Conservation (phyloP, 345 rosid species). For the Populus davidiana region DNA sequence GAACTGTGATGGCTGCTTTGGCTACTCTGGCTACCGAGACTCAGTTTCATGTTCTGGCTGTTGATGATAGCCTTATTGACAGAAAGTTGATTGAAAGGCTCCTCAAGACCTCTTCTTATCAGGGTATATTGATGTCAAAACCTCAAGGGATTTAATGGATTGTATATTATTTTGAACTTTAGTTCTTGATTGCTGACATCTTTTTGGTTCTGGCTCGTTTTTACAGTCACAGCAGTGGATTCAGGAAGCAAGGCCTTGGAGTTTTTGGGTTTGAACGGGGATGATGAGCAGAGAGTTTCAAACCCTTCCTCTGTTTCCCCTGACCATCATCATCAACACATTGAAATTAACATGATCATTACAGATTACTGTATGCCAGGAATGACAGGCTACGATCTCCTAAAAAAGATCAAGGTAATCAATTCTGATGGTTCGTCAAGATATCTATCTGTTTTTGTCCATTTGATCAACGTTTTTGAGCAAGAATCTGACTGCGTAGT, state of each 20-base stretch:
- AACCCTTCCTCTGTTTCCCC: constrained; percentile 38
- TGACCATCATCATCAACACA: constrained; percentile 18
- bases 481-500: neutral
- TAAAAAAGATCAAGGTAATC: constrained; percentile 71
- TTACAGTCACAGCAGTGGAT: constrained; percentile 82
- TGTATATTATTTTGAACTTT: neutral
- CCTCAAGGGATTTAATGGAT: neutral
- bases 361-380: constrained; percentile 99
- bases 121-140: constrained; percentile 35
- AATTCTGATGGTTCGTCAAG: neutral
- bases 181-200: neutral
- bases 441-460: neutral
- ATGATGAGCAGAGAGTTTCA: constrained; percentile 25
- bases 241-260: constrained; percentile 89
- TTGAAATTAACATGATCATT: constrained; percentile 68
- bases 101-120: constrained; percentile 83
- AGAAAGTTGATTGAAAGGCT: constrained; percentile 83
- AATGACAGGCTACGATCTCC: constrained; percentile 93
- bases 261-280: constrained; percentile 56
- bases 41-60: constrained; percentile 89
- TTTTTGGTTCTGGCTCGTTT: neutral
- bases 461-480: too few relatives aligned
- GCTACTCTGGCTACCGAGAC: constrained; percentile 31
- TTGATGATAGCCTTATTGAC: constrained; percentile 79
- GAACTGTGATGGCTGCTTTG: constrained; percentile 1